A percentile compares a stretch with the other conserved stretches of the same genome.
Conservation (phyloP, 352 stramenopile species). For the Sclerospora graminicola region DNA sequence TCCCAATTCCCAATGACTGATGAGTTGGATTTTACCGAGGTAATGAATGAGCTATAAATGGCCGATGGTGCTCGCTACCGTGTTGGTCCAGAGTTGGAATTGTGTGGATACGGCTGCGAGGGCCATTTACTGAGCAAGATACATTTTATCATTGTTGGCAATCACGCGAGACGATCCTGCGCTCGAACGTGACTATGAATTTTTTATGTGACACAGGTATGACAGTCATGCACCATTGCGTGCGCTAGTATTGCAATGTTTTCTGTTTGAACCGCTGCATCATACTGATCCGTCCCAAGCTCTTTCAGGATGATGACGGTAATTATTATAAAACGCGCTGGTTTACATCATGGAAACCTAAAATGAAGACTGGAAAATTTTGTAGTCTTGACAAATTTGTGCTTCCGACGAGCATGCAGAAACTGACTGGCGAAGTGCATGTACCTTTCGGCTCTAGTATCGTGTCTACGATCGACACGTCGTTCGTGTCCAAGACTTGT, state of each 20-base stretch:
- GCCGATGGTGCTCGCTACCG: slow-evolving; percentile 81
- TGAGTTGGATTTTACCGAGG: no score
- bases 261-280: slow-evolving; percentile 91
- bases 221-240: slow-evolving; percentile 91
- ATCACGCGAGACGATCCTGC: slow-evolving; percentile 81
- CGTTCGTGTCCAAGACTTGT: slow-evolving; percentile 91
- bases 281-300: slow-evolving; percentile 91
- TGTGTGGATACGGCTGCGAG: slow-evolving; percentile 98
- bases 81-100: slow-evolving; percentile 95
- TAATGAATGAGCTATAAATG: no score
- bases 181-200: slow-evolving; percentile 82
- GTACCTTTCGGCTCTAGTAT: slow-evolving; percentile 80
- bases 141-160: slow-evolving; percentile 98
- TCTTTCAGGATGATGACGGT: slow-evolving; percentile 93
- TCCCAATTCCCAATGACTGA: no score
- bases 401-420: slow-evolving; percentile 75
- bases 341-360: slow-evolving; percentile 81
- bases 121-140: slow-evolving; percentile 98
- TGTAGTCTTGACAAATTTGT: slow-evolving; percentile 62
- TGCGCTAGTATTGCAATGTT: slow-evolving; percentile 97
- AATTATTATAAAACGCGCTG: slow-evolving; percentile 97
- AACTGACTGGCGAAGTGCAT: slow-evolving; percentile 58
- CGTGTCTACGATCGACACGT: slow-evolving; percentile 81
- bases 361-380: slow-evolving; percentile 9
- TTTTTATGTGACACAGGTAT: slow-evolving; percentile 98